Percentiles rank a stretch among this genome's conserved stretches.
phyloP scores from a whole-genome alignment of 2,329 filamentous ascomycete genomes.

The Fusarium concolor region DNA sequence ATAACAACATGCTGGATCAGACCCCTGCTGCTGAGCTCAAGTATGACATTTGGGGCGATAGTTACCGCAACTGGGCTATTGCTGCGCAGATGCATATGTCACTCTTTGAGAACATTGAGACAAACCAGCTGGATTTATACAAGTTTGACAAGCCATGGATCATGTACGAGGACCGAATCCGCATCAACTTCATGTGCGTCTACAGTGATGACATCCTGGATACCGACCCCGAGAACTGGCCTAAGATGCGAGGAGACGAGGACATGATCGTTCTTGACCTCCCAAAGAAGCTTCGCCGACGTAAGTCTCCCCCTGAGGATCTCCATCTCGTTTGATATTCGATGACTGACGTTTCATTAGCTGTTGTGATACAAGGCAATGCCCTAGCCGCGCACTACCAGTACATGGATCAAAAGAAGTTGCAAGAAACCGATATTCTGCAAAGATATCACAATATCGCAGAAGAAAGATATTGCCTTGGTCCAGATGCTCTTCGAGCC shows the following conservation, averaged over 20 bases:
- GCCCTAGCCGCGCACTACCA: conserved; percentile 35
- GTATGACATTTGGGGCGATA: conserved; percentile 31
- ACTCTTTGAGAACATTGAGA: conserved; percentile 37
- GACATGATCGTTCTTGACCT: conserved; percentile 31
- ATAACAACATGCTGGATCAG: conserved; percentile 20
- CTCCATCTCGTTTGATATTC: no score
- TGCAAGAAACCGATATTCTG: conserved; percentile 24
- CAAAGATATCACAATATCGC: conserved; percentile 30
- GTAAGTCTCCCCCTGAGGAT: conserved; percentile 6
- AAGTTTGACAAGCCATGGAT: conserved; percentile 32
- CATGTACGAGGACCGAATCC: conserved; percentile 33
- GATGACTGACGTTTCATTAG: conserved; percentile 4
- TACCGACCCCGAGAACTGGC: conserved; percentile 18
- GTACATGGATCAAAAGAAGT: conserved; percentile 20
- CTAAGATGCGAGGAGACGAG: conserved; percentile 1
- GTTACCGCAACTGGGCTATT: conserved; percentile 35
- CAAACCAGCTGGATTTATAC: conserved; percentile 29
- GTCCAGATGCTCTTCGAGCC: background rate
- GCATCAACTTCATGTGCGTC: conserved; percentile 39
- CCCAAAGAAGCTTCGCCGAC: conserved; percentile 23
- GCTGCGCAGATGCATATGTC: conserved; percentile 39
- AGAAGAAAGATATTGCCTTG: conserved; percentile 23
- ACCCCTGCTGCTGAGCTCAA: conserved; percentile 27
- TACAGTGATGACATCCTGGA: conserved; percentile 34
- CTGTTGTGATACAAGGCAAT: conserved; percentile 28